Evolutionary conservation across 2,329 filamentous ascomycete species (phyloP), one percentile per base, ranked within the genome.

Genomic region (Penicillium rolfsii): DNA sequence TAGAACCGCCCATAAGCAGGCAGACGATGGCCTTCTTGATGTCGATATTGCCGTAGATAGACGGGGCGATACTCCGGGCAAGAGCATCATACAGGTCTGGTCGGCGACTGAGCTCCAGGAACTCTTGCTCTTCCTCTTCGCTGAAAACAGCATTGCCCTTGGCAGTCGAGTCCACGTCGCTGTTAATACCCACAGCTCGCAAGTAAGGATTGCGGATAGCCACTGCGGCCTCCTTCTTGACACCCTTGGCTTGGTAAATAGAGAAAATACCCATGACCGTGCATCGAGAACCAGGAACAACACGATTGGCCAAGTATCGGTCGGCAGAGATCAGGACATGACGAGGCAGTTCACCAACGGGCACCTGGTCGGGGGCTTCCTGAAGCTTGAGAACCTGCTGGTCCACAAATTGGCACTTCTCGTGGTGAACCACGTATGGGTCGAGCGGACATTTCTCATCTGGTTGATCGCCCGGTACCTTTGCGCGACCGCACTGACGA

Each of bases 1-100:
- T 99, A 33, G 93, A 96, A 14, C 95, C 95, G 60, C 95, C 95
- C 75, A 98, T 87, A 1, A 99, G 83, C 5, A 99, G 82, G 79
- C 95, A 99, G 1, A 96, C 86, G 70, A 99, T 98, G 4, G 95
- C 89, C 77, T 98, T 99, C 75, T 99, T 99, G 77, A 99, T 99
- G 73, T 98, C 91, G 41, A 85, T 80, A 73, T 97, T 99, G 55
- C 95, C 95, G 74, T 97, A 99, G 71, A 99, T 99, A 0, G 95
- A 97, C 0, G 95, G 95, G 5, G 95, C 95, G 68, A 99, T 97
- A 76, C 93, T 98, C 70, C 90, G 88, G 1, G 93, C 87, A 80
- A 99, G 94, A 40, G 91, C 83, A 36, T 90, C 89, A 77, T 98
- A 99, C n/a, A 99, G 85, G 73, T 98, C 93, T 7, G 93, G 91